Conservation (phyloP, 139 green algal genomes). For the Chlamydomonas sphaeroides region DNA sequence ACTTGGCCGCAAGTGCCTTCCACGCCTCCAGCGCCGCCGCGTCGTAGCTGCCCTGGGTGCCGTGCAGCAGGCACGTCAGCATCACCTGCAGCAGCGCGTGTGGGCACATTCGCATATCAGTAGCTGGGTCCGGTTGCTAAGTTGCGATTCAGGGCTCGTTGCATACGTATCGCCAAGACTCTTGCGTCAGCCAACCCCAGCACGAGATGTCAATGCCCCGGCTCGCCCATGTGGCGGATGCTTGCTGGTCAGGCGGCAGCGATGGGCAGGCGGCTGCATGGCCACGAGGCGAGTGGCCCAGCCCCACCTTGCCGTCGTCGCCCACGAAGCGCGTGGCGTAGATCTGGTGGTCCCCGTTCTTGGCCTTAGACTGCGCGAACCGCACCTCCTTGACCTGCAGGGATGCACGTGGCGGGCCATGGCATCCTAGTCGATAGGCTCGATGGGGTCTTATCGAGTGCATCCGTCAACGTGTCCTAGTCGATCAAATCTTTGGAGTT, state of each 20-base stretch:
- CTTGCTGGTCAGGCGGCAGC: too few species aligned
- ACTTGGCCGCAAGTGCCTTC: slow-evolving; percentile 7
- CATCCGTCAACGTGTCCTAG: too few species aligned
- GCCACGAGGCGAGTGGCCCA: too few species aligned
- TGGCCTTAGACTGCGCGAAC: slow-evolving; percentile 39
- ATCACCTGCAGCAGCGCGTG: not conserved
- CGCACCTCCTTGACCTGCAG: slow-evolving; percentile 24
- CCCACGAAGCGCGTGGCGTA: slow-evolving; percentile 35
- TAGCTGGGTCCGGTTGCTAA: not conserved
- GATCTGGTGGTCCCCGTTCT: slow-evolving; percentile 25
- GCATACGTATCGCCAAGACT: too few species aligned
- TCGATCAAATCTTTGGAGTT: too few species aligned
- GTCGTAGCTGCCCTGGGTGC: slow-evolving; percentile 1
- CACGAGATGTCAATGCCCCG: too few species aligned
- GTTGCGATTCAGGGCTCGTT: not conserved
- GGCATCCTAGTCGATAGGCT: not conserved
- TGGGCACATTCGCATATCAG: too few species aligned
- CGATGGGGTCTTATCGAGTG: not conserved
- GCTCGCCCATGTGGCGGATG: too few species aligned
- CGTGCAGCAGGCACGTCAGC: slow-evolving; percentile 24
- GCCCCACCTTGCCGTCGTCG: slow-evolving; percentile 4
- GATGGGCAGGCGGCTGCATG: not conserved
- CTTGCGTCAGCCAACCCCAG: too few species aligned
- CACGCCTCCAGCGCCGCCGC: not conserved
- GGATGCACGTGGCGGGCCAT: too few species aligned